Percentiles rank a stretch among this genome's conserved stretches.
phyloP scores from a whole-genome alignment of 225 moss, liverwort and hornwort species.

The Rhytidiadelphus loreus region DNA sequence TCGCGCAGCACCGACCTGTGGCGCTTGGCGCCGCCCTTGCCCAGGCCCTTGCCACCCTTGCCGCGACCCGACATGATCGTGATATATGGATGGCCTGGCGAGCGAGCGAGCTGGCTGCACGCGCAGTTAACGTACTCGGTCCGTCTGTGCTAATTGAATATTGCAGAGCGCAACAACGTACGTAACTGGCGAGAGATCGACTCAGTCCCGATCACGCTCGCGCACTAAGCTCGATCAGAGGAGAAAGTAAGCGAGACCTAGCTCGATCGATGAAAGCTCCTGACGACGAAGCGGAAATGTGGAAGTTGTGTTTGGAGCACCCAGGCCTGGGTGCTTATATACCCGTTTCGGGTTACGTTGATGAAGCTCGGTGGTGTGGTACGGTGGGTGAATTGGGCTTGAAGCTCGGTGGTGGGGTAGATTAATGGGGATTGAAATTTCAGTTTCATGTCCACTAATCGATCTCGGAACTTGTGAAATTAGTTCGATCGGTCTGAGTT shows the following conservation, averaged over 20 bases:
- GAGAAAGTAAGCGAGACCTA: background rate
- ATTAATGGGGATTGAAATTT: background rate
- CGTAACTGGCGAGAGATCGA: background rate
- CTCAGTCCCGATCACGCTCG: background rate
- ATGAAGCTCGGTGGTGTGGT: background rate
- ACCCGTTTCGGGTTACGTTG: background rate
- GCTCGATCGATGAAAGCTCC: background rate
- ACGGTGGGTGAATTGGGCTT: background rate
- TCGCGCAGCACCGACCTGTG: background rate
- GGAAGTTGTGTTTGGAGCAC: background rate
- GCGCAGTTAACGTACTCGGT: background rate
- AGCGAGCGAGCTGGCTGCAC: no score
- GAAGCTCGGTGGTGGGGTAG: background rate
- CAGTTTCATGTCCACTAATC: background rate
- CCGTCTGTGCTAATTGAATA: no score
- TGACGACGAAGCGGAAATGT: background rate
- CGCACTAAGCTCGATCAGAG: no score
- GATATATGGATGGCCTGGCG: no score
- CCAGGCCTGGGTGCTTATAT: background rate
- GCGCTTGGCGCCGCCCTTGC: background rate
- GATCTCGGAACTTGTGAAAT: background rate
- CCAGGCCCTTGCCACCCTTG: background rate
- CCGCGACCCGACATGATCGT: background rate
- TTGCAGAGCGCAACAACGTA: background rate
- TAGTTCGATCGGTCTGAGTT: background rate